Conservation (phyloP, 75 land plant species). For the Pinus tabuliformis region DNA sequence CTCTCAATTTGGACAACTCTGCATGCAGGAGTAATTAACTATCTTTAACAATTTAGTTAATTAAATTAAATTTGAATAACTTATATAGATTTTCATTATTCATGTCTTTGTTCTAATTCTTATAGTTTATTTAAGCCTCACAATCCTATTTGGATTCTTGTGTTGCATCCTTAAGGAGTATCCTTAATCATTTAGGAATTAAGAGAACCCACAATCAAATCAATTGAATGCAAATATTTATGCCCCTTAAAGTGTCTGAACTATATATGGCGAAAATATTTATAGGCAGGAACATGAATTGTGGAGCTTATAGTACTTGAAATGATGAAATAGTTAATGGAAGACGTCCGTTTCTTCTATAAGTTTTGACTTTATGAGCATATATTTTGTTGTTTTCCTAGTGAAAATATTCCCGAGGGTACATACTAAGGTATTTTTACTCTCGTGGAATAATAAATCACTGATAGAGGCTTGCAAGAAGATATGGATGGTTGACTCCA, state of each 20-base stretch:
- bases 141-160: background rate
- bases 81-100: no score
- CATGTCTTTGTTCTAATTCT: no score
- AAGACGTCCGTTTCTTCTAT: background rate
- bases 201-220: background rate
- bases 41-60: no score
- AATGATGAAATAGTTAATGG: constrained; percentile 52
- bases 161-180: no score
- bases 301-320: constrained; percentile 85
- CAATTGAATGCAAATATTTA: background rate
- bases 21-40: no score
- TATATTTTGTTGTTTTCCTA: background rate
- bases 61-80: no score
- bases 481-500: no score
- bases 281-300: constrained; percentile 81
- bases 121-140: background rate
- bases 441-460: no score
- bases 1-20: no score
- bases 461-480: no score
- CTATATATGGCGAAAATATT: background rate
- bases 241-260: background rate
- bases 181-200: background rate
- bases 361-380: background rate
- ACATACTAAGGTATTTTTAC: no score
- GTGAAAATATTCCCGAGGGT: no score